Base-by-base conservation (phyloP, 495 filamentous ascomycete genomes). In the Bacidia gigantensis region DNA sequence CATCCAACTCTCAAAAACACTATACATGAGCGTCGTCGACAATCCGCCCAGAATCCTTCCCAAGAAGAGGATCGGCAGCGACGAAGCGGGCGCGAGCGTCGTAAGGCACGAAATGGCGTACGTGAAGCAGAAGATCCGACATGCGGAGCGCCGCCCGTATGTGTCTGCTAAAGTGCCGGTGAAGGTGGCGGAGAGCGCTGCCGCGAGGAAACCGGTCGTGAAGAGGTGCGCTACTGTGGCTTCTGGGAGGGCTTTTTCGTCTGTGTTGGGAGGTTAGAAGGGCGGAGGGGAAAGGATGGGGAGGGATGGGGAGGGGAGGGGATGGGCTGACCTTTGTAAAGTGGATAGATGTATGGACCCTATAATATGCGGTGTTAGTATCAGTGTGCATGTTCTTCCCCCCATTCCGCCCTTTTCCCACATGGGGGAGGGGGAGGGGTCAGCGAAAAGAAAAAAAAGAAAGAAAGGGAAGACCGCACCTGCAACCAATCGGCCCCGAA, bases 1-100 rank as follows among this genome's bases (percentile, higher is more conserved):
- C 70, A 80, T 73, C 75, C 74, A 79, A 50, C 70, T 73, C 64
- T 81, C 73, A 59, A 78, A 78, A 3, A 70, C 72, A 46, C 64
- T 72, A 57, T 76, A 78, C 49, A 79, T 60, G 24, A 81, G 64
- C 42, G 72, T 75, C 22, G 75, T 73, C 54, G 67, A 67, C 17
- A 79, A 35, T 1, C 77, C 76, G n/a, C 77, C 75, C 14, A 78
- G 63, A 9, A 74, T 61, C 17, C 75, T 59, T 9, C 75, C 76
- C 0, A 60, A 35, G 51, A 72, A 76, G 1, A 80, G 65, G 17
- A 72, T 54, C 7, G 62, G 49, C 2, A 69, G n/a, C n/a, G n/a
- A n/a, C n/a, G n/a, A 53, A 44, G 56, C 44, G 38, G 67, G 60
- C 23, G 65, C 53, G 1, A 72, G 56, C 12, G 74, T 72, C 3